phyloP scores from a whole-genome alignment of 495 filamentous ascomycete genomes.

The Lasiosphaeria hispida region DNA sequence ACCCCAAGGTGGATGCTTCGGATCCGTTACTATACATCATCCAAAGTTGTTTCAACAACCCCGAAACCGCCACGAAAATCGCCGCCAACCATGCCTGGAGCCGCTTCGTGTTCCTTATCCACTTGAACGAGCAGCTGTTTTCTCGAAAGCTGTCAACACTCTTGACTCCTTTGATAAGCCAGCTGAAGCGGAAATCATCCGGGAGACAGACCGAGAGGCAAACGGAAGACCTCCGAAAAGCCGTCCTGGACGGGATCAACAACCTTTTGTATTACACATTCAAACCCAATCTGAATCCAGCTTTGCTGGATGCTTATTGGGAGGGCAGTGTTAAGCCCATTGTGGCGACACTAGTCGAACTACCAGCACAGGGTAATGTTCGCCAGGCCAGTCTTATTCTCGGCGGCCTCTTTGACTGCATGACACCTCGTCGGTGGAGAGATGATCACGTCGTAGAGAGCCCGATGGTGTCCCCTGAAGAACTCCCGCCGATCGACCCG shows the following conservation, averaged over 20 bases:
- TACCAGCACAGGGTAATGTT: conserved; percentile 35
- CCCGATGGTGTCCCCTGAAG: conserved; percentile 57
- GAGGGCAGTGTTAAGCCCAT: conserved; percentile 64
- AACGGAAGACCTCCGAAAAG: conserved; percentile 54
- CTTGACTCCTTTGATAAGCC: conserved; percentile 63
- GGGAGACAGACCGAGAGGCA: conserved; percentile 37
- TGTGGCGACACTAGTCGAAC: conserved; percentile 44
- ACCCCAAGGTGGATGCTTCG: conserved; percentile 68
- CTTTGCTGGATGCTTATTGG: conserved; percentile 75
- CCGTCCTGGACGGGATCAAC: conserved; percentile 67
- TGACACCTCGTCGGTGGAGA: conserved; percentile 66
- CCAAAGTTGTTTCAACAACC: conserved; percentile 80
- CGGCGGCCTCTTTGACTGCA: conserved; percentile 63
- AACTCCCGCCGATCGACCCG: conserved; percentile 75
- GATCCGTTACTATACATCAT: conserved; percentile 72
- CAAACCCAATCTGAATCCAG: conserved; percentile 58
- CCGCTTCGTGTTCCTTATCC: conserved; percentile 69
- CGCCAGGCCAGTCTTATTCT: conserved; percentile 62
- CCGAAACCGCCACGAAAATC: conserved; percentile 64
- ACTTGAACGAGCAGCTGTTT: conserved; percentile 59
- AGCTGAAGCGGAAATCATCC: conserved; percentile 53
- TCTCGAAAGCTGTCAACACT: conserved; percentile 62
- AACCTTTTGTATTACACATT: conserved; percentile 86
- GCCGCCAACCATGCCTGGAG: conserved; percentile 84
- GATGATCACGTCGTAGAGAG: conserved; percentile 64